A percentile compares a stretch with the other conserved stretches of the same genome.
These are phyloP conservation scores for Podaxis carcinomalis DNA, from an alignment of 768 basidiomycete genomes.

Conservation along the genomic window DNA sequence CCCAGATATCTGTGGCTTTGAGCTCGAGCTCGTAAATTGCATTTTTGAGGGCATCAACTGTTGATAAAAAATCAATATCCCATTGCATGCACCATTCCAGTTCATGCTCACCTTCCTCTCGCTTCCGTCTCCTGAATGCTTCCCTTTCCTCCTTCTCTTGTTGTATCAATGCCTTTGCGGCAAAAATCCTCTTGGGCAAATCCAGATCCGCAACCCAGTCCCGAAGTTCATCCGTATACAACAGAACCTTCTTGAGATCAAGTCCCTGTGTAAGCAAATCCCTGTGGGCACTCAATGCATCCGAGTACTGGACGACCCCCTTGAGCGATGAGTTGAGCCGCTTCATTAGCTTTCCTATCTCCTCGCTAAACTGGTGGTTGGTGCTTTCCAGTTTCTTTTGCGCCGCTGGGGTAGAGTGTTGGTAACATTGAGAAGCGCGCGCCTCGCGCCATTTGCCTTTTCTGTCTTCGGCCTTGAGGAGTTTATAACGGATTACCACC, in stretches of 20 bases:
- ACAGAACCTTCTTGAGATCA: conserved; percentile 11
- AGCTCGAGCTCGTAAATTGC: conserved; percentile 3
- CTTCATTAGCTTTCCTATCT: neutral
- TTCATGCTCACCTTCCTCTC: neutral
- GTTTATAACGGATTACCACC: neutral
- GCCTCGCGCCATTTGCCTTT: conserved; percentile 8
- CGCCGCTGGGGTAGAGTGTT: conserved; percentile 7
- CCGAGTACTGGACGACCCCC: conserved; percentile 5
- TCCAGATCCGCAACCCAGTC: conserved; percentile 13
- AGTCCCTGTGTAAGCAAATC: conserved; percentile 1
- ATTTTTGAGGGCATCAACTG: neutral
- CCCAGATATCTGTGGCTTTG: conserved; percentile 8
- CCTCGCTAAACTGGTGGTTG: conserved; percentile 3
- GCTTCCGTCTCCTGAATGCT: neutral
- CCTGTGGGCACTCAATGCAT: conserved; percentile 5
- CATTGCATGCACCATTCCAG: neutral
- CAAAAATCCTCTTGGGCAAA: conserved; percentile 1
- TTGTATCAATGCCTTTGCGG: neutral
- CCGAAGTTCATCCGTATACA: conserved; percentile 13
- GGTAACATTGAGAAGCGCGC: conserved; percentile 7
- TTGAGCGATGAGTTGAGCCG: conserved; percentile 2
- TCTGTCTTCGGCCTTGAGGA: conserved; percentile 6
- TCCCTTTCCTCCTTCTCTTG: neutral
- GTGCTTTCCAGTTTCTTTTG: conserved; percentile 9
- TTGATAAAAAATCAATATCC: neutral